These are phyloP conservation scores for Colletotrichum sp. DNA, from an alignment of 2,329 filamentous ascomycete species.

Conservation along the genomic window DNA sequence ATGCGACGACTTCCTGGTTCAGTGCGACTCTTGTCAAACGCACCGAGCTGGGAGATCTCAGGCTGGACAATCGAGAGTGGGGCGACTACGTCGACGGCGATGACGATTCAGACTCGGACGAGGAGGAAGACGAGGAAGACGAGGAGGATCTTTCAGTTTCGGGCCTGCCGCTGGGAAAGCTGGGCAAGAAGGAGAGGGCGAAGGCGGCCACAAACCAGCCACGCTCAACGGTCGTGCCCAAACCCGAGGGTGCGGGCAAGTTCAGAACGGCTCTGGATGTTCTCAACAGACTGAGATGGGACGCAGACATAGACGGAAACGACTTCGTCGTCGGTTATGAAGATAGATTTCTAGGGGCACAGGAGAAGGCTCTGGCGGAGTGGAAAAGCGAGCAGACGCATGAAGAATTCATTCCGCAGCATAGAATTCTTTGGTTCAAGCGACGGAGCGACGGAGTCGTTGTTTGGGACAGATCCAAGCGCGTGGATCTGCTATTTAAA, in stretches of 20 bases:
- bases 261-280: conserved; percentile 64
- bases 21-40: conserved; percentile 42
- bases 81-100: conserved; percentile 53
- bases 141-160: conserved; percentile 2
- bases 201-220: conserved; percentile 3
- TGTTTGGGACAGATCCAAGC: conserved; percentile 63
- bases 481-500: conserved; percentile 50
- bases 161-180: not conserved
- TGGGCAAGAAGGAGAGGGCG: conserved; percentile 21
- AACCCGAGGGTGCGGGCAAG: conserved; percentile 43
- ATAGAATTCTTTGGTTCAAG: conserved; percentile 67
- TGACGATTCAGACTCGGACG: conserved; percentile 40
- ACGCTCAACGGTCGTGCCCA: conserved; percentile 22
- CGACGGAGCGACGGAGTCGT: conserved; percentile 52
- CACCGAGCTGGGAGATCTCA: conserved; percentile 45
- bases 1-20: conserved; percentile 54
- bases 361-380: conserved; percentile 56
- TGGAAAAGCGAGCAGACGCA: conserved; percentile 69
- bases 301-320: conserved; percentile 53
- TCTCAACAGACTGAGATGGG: conserved; percentile 65
- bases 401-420: conserved; percentile 71
- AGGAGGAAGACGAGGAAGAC: conserved; percentile 32
- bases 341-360: conserved; percentile 61
- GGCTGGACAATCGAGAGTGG: conserved; percentile 55
- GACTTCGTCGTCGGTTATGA: conserved; percentile 66